Evolutionary conservation across 768 basidiomycete genomes (phyloP), one percentile per base, ranked within the genome.

Genomic region (Pholiota molesta): DNA sequence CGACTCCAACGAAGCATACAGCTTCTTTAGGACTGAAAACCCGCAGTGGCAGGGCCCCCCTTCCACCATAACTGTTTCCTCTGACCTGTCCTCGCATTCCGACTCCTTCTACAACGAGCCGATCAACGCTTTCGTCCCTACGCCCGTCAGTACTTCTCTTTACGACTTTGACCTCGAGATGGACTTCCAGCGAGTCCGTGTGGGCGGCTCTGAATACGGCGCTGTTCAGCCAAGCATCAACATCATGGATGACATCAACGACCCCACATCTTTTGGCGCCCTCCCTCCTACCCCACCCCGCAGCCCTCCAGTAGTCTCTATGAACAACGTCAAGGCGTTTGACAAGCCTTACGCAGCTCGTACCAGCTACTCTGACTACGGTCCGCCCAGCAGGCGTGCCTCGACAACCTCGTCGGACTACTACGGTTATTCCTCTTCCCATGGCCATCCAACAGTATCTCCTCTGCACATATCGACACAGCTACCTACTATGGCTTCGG

Each of bases 31-130:
- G 74, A 79, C 85, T 60, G 85, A 85, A 69, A 84, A 85, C 54
- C 83, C 86, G 69, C 84, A 82, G 82, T 74, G 89, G 89, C 64
- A 68, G 49, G 68, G 71, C 37, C 88, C 91, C 61, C 88, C 86
- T 54, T 94, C 92, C 59, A 83, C 88, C 65, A 86, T 94, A 73
- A 92, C 92, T 63, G 85, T 84, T 65, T 91, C 90, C 44, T 88
- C 89, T 64, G 90, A 92, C 74, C 73, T 85, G 39, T 91, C 90
- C 23, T 82, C 82, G 66, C 86, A 81, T 68, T 90, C 89, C 59
- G 87, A 89, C 70, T 86, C 88, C 59, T 81, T 86, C 76, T 89
- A 86, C 82, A 87, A 83, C 79, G 84, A 84, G 16, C 77, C 79
- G 53, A 74, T 80, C 59, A 84, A 86, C 52, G 79, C 81, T 8